phyloP scores from a whole-genome alignment of 495 filamentous ascomycete genomes.

The Xylaria acuta region DNA sequence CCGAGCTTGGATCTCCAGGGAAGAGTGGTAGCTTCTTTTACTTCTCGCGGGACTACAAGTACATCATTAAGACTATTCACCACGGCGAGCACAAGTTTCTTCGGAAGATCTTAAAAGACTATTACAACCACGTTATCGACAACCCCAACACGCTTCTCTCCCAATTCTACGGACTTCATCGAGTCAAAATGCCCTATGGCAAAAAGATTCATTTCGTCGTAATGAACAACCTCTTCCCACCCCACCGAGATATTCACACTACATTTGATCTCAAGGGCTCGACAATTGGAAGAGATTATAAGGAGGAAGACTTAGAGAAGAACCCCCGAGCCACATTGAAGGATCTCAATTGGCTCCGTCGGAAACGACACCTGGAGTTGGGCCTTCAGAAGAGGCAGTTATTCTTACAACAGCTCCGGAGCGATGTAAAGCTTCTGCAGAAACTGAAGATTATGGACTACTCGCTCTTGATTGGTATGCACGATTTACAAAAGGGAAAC shows the following conservation, averaged over 20 bases:
- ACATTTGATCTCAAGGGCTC: constrained; percentile 99
- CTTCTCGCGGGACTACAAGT: constrained; percentile 99
- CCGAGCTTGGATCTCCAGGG: constrained; percentile 93
- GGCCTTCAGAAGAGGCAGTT: constrained; percentile 83
- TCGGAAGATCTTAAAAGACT: constrained; percentile 88
- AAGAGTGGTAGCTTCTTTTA: constrained; percentile 99
- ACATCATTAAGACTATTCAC: constrained; percentile 99
- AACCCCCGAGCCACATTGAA: constrained; percentile 95
- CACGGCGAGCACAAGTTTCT: constrained; percentile 95
- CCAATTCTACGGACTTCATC: constrained; percentile 96
- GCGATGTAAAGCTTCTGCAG: constrained; percentile 85
- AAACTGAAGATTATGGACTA: constrained; percentile 98
- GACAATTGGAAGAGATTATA: constrained; percentile 88
- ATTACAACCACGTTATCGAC: constrained; percentile 89
- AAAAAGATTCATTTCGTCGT: constrained; percentile 99
- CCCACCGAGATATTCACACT: constrained; percentile 95
- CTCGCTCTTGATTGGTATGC: constrained; percentile 91
- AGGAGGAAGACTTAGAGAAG: constrained; percentile 82
- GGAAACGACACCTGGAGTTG: constrained; percentile 83
- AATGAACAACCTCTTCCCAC: constrained; percentile 99
- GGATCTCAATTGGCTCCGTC: constrained; percentile 94
- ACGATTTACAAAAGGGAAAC: constrained; percentile 87
- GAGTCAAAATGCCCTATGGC: constrained; percentile 98
- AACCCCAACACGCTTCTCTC: constrained; percentile 97
- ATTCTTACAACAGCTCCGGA: constrained; percentile 87